These are phyloP conservation scores for Medicago lupulina DNA, from an alignment of 306 rosid genomes.

Conservation along the genomic window DNA sequence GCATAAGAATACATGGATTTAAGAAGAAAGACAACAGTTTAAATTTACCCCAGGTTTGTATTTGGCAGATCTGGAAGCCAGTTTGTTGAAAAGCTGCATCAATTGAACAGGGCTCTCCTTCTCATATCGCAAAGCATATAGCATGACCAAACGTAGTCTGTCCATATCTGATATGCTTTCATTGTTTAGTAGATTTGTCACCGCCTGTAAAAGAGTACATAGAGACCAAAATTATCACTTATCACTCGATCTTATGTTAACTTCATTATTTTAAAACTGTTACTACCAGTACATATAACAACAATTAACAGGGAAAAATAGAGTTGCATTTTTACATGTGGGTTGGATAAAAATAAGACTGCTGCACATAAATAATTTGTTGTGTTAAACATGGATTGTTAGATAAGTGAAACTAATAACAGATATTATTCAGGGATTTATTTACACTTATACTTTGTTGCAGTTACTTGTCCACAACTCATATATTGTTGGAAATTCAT, in stretches of 20 bases:
- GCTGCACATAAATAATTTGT: conserved; percentile 22
- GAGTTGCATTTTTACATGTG: conserved; percentile 6
- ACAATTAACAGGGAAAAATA: conserved; percentile 9
- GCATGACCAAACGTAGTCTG: conserved; percentile 81
- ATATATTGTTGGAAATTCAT: conserved; percentile 14
- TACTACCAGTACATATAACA: neutral
- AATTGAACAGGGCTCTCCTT: conserved; percentile 94
- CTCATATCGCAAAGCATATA: conserved; percentile 92
- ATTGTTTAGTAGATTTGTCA: conserved; percentile 71
- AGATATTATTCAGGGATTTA: conserved; percentile 28
- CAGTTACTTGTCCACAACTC: conserved; percentile 6
- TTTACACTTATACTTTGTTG: conserved; percentile 16
- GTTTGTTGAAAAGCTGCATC: conserved; percentile 82
- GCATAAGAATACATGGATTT: conserved; percentile 10
- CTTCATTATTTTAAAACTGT: conserved; percentile 28
- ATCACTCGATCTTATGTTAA: conserved; percentile 21
- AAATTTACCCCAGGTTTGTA: conserved; percentile 79
- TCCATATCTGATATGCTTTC: conserved; percentile 81
- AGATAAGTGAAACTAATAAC: conserved; percentile 31
- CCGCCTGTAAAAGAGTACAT: conserved; percentile 68
- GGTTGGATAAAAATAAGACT: conserved; percentile 11
- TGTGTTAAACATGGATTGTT: conserved; percentile 21
- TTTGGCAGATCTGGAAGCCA: conserved; percentile 78
- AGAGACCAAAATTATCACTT: conserved; percentile 39
- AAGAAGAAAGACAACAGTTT: conserved; percentile 20